phyloP scores from a whole-genome alignment of 768 basidiomycete genomes.

The Phanerochaete carnosa region DNA sequence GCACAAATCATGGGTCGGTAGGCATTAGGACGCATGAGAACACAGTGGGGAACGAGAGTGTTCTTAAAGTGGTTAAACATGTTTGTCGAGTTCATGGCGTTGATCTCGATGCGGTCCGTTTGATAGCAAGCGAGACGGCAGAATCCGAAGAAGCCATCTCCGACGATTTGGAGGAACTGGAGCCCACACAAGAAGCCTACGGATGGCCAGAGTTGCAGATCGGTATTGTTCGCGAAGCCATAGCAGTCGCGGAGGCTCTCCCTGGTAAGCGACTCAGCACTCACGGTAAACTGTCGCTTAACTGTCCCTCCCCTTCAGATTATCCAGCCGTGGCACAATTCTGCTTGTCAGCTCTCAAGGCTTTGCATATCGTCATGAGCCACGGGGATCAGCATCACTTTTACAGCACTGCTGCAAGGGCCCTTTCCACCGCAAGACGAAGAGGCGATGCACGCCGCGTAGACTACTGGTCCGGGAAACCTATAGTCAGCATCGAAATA shows the following conservation, averaged over 20 bases:
- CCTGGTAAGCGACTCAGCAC: constrained; percentile 54
- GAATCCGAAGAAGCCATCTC: constrained; percentile 22
- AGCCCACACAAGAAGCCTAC: constrained; percentile 44
- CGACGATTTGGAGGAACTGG: constrained; percentile 35
- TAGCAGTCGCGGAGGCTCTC: constrained; percentile 86
- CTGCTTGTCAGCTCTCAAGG: constrained; percentile 81
- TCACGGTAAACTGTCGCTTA: neutral
- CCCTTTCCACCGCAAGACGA: constrained; percentile 69
- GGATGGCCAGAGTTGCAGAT: constrained; percentile 97
- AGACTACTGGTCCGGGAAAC: constrained; percentile 85
- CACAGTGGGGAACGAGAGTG: constrained; percentile 74
- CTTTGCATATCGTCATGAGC: constrained; percentile 63
- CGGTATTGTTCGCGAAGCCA: constrained; percentile 88
- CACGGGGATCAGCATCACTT: constrained; percentile 79
- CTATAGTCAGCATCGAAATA: constrained; percentile 76
- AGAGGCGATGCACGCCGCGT: constrained; percentile 70
- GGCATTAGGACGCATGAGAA: constrained; percentile 73
- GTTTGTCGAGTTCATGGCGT: constrained; percentile 81
- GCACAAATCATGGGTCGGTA: constrained; percentile 47
- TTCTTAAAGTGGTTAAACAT: constrained; percentile 72
- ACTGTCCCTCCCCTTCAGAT: constrained; percentile 43
- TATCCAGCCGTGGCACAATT: constrained; percentile 83
- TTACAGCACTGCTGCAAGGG: constrained; percentile 67
- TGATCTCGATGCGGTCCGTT: constrained; percentile 66
- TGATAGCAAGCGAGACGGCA: constrained; percentile 30